Conservation (phyloP, 805 yeast genomes). For the Lachancea nothofagi region DNA sequence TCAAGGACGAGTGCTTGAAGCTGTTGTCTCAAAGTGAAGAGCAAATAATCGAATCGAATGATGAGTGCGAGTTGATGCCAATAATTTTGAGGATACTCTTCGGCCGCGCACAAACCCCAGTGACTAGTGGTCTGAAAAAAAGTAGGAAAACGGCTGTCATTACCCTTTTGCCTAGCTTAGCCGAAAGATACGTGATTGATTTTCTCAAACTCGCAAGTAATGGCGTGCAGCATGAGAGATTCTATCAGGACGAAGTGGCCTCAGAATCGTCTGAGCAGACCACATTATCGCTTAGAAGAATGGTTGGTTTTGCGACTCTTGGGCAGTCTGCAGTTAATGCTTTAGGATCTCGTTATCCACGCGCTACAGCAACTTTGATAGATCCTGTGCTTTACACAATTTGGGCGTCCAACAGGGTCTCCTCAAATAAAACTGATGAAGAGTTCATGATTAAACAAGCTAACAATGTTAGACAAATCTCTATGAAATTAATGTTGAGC, state of each 20-base stretch:
- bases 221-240: slow-evolving; percentile 41
- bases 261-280: slow-evolving; percentile 32
- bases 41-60: slow-evolving; percentile 53
- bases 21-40: slow-evolving; percentile 49
- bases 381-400: slow-evolving; percentile 54
- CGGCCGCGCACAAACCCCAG: slow-evolving; percentile 76
- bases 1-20: slow-evolving; percentile 75
- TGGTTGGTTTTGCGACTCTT: slow-evolving; percentile 57
- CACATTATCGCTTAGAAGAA: slow-evolving; percentile 33
- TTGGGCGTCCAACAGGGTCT: slow-evolving; percentile 45
- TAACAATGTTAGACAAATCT: slow-evolving; percentile 56
- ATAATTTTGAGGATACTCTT: slow-evolving; percentile 69
- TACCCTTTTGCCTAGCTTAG: slow-evolving; percentile 53
- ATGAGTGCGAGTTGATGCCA: slow-evolving; percentile 59
- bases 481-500: slow-evolving; percentile 56
- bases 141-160: slow-evolving; percentile 70
- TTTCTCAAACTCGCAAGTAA: slow-evolving; percentile 62
- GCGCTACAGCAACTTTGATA: slow-evolving; percentile 45
- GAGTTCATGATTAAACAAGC: slow-evolving; percentile 40
- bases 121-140: slow-evolving; percentile 61
- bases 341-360: slow-evolving; percentile 52
- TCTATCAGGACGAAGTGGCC: slow-evolving; percentile 28
- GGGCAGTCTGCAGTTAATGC: slow-evolving; percentile 29
- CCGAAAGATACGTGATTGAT: slow-evolving; percentile 44
- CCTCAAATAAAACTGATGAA: slow-evolving; percentile 23